Evolutionary conservation across 2,329 filamentous ascomycete genomes (phyloP).

Genomic region (Paecilomyces niveus): DNA sequence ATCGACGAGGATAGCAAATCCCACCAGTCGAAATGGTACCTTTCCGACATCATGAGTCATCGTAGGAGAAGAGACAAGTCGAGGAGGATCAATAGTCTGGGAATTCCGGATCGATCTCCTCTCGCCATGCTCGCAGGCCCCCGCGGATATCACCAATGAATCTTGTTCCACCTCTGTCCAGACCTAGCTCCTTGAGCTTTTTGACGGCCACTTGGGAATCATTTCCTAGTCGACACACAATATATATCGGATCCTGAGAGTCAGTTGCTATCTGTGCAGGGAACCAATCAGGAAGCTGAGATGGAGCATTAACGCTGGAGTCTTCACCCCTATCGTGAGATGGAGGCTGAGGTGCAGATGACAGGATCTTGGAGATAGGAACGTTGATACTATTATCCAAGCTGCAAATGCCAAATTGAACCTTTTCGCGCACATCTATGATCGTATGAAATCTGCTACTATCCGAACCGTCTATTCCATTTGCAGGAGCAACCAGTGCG

Average conservation of each 20-base stretch:
- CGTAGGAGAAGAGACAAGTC: too few relatives aligned
- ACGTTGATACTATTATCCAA: conserved; percentile 65
- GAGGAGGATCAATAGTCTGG: conserved; percentile 28
- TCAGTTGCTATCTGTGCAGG: conserved; percentile 17
- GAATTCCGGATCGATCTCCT: conserved; percentile 34
- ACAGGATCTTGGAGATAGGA: conserved; percentile 37
- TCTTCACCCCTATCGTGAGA: neutral
- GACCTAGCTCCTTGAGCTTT: conserved; percentile 32
- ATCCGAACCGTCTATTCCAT: conserved; percentile 1
- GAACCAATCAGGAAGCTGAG: conserved; percentile 18
- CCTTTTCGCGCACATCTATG: conserved; percentile 76
- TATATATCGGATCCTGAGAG: conserved; percentile 29
- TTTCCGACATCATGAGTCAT: too few relatives aligned
- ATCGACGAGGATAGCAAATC: too few relatives aligned
- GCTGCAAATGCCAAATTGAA: conserved; percentile 74
- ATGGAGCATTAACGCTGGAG: neutral
- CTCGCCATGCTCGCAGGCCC: conserved; percentile 36
- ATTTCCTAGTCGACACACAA: conserved; percentile 44
- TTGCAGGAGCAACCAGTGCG: neutral
- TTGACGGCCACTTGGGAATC: conserved; percentile 41
- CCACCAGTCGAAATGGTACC: too few relatives aligned
- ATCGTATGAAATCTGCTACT: conserved; percentile 46
- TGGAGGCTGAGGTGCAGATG: conserved; percentile 9
- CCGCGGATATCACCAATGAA: conserved; percentile 36
- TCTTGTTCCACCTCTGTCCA: conserved; percentile 25